A percentile compares a stretch with the other conserved stretches of the same genome.
These are phyloP conservation scores for Oligophagozyma castellii DNA, from an alignment of 1,139 yeast species.

Conservation along the genomic window DNA sequence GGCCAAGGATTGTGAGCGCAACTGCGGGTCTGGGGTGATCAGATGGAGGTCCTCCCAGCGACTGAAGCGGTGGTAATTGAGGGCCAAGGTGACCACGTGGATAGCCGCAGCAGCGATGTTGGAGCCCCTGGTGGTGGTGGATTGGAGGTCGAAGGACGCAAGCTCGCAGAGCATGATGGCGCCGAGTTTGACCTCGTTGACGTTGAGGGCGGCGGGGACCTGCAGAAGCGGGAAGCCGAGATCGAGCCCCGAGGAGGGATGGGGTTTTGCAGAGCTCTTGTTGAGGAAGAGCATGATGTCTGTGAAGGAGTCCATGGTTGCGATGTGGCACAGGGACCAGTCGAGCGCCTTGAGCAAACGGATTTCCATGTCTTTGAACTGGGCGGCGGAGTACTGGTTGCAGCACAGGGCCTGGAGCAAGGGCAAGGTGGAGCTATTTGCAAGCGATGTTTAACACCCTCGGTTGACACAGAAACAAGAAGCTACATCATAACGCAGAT, in stretches of 20 bases:
- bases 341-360: slow-evolving; percentile 36
- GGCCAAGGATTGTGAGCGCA: slow-evolving; percentile 8
- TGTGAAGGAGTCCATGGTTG: slow-evolving; percentile 49
- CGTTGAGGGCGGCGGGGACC: slow-evolving; percentile 10
- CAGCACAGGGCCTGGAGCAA: slow-evolving; percentile 39
- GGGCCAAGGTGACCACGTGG: slow-evolving; percentile 12
- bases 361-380: slow-evolving; percentile 57
- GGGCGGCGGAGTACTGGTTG: slow-evolving; percentile 42
- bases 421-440: slow-evolving; percentile 46
- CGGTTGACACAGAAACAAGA: too few relatives aligned
- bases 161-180: slow-evolving; percentile 52
- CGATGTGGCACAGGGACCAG: slow-evolving; percentile 24
- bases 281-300: slow-evolving; percentile 35
- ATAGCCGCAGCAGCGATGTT: slow-evolving; percentile 46
- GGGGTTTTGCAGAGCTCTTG: slow-evolving; percentile 12
- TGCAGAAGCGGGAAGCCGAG: slow-evolving; percentile 2
- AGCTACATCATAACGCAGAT: too few relatives aligned
- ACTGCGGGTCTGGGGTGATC: slow-evolving; percentile 5
- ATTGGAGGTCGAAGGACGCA: slow-evolving; percentile 47
- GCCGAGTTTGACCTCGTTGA: slow-evolving; percentile 39
- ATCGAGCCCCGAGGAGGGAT: slow-evolving; percentile 6
- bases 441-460: too few relatives aligned
- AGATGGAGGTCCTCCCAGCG: slow-evolving; percentile 12
- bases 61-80: slow-evolving; percentile 10
- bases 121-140: slow-evolving; percentile 40